A percentile compares a stretch with the other conserved stretches of the same genome.
phyloP scores from a whole-genome alignment of 2,329 filamentous ascomycete species.

The Alternaria triticina region DNA sequence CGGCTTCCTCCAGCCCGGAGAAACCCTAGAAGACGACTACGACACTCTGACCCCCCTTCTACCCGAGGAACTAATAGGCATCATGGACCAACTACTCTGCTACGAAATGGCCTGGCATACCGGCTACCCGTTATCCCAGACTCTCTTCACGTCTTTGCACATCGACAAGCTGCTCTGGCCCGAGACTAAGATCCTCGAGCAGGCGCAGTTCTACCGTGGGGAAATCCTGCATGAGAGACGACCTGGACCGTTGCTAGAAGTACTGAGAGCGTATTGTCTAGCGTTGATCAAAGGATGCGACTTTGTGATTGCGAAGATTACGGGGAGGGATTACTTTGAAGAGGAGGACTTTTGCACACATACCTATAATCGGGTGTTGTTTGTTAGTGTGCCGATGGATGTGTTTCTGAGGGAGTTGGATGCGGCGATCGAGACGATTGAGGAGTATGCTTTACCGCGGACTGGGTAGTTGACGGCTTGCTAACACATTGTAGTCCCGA shows the following conservation, averaged over 20 bases:
- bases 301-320: slow-evolving; percentile 77
- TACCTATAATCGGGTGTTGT: slow-evolving; percentile 80
- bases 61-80: slow-evolving; percentile 83
- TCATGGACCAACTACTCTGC: slow-evolving; percentile 91
- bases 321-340: slow-evolving; percentile 90
- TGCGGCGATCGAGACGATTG: slow-evolving; percentile 36
- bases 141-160: slow-evolving; percentile 90
- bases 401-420: slow-evolving; percentile 44
- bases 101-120: slow-evolving; percentile 98
- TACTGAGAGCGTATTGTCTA: slow-evolving; percentile 85
- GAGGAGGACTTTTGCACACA: slow-evolving; percentile 98
- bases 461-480: background rate
- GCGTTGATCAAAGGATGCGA: slow-evolving; percentile 83
- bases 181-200: slow-evolving; percentile 66
- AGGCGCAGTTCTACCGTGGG: slow-evolving; percentile 65
- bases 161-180: slow-evolving; percentile 82
- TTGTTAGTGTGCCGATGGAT: slow-evolving; percentile 57
- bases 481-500: slow-evolving; percentile 28
- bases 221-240: slow-evolving; percentile 25
- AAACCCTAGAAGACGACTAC: slow-evolving; percentile 84
- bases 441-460: slow-evolving; percentile 33
- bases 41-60: slow-evolving; percentile 72
- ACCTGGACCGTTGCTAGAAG: slow-evolving; percentile 49
- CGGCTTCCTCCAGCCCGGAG: slow-evolving; percentile 77
- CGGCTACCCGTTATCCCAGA: slow-evolving; percentile 94